Percentiles rank a stretch among this genome's conserved stretches.
These are phyloP conservation scores for Tirmania nivea DNA, from an alignment of 495 filamentous ascomycete species.

Conservation along the genomic window DNA sequence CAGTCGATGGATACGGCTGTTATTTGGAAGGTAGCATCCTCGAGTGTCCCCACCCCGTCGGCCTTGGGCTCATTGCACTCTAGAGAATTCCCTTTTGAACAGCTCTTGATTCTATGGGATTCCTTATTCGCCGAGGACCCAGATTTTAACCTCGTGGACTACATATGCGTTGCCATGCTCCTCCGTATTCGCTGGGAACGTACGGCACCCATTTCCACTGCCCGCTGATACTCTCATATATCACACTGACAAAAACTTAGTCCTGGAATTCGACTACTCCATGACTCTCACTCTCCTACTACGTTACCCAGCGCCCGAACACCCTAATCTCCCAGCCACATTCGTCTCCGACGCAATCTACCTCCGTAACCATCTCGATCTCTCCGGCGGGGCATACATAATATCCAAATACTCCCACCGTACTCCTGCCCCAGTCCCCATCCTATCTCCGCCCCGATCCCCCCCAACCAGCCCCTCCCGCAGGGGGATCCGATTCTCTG, in stretches of 20 bases:
- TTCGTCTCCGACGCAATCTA: slow-evolving; percentile 82
- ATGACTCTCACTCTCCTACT: slow-evolving; percentile 58
- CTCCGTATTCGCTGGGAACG: slow-evolving; percentile 77
- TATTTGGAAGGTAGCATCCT: slow-evolving; percentile 40
- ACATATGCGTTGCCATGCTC: slow-evolving; percentile 85
- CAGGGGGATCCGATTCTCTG: neutral
- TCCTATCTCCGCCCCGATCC: slow-evolving; percentile 19
- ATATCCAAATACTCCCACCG: slow-evolving; percentile 67
- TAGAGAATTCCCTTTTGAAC: slow-evolving; percentile 71
- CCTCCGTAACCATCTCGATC: slow-evolving; percentile 50
- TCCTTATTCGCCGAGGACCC: slow-evolving; percentile 74
- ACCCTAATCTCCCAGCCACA: slow-evolving; percentile 41
- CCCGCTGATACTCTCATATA: neutral
- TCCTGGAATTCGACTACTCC: slow-evolving; percentile 70
- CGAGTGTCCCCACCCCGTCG: too few species aligned
- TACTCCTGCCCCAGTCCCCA: slow-evolving; percentile 27
- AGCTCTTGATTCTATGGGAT: slow-evolving; percentile 75
- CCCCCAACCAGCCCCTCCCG: slow-evolving; percentile 17
- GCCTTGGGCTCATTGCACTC: neutral
- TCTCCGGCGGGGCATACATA: slow-evolving; percentile 46
- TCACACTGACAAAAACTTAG: slow-evolving; percentile 24
- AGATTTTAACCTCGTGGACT: slow-evolving; percentile 57
- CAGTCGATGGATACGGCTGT: slow-evolving; percentile 80
- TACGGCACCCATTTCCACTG: slow-evolving; percentile 25
- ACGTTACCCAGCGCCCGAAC: slow-evolving; percentile 46